phyloP scores from a whole-genome alignment of 1,139 yeast species.

The Nadsonia starkeyi-henricii region DNA sequence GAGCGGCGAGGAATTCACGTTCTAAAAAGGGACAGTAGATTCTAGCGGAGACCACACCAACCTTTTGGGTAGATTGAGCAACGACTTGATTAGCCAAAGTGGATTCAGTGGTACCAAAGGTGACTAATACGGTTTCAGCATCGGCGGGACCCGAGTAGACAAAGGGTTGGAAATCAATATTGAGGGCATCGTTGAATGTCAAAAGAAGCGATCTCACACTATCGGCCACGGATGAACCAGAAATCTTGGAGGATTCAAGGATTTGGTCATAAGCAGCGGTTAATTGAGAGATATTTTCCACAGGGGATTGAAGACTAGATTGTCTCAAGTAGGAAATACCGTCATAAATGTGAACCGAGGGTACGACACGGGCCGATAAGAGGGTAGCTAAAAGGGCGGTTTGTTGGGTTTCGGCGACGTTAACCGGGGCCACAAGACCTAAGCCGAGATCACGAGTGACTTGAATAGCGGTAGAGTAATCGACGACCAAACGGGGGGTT shows the following conservation, averaged over 20 bases:
- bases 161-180: conserved; percentile 48
- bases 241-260: conserved; percentile 6
- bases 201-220: conserved; percentile 2
- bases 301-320: conserved; percentile 35
- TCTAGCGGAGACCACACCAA: conserved; percentile 61
- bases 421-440: conserved; percentile 61
- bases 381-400: conserved; percentile 53
- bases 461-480: conserved; percentile 50
- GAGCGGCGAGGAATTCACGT: conserved; percentile 38
- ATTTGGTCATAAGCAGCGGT: conserved; percentile 15
- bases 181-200: conserved; percentile 36
- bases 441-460: conserved; percentile 52
- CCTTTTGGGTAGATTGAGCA: conserved; percentile 24
- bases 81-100: conserved; percentile 37
- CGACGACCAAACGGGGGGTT: conserved; percentile 42
- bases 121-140: conserved; percentile 61
- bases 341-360: conserved; percentile 62
- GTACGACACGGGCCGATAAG: conserved; percentile 40
- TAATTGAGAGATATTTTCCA: conserved; percentile 34
- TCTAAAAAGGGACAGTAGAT: conserved; percentile 52
- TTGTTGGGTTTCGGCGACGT: conserved; percentile 36
- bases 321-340: conserved; percentile 58
- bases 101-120: conserved; percentile 61
- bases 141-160: conserved; percentile 51
- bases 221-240: conserved; percentile 6